A percentile compares a stretch with the other conserved stretches of the same genome.
Evolutionary conservation across 805 yeast species (phyloP).

Genomic region (Yarrowia alimentaria): DNA sequence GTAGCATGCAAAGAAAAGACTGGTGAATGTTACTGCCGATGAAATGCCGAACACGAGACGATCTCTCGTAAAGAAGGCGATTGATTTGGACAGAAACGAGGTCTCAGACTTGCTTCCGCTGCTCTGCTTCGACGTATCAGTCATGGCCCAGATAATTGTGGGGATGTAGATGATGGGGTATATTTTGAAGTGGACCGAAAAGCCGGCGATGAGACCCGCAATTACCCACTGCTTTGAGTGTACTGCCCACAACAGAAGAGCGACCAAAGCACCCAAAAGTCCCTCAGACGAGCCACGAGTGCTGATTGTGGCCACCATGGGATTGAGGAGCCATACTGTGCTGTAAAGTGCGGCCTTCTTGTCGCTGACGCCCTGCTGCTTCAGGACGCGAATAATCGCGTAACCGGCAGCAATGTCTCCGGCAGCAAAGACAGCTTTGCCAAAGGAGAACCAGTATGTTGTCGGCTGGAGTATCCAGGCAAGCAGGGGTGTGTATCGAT

Average conservation of each 20-base stretch:
- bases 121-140: constrained; percentile 31
- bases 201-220: constrained; percentile 56
- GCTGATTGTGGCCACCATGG: constrained; percentile 90
- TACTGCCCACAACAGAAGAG: constrained; percentile 51
- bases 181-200: constrained; percentile 83
- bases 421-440: constrained; percentile 71
- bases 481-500: constrained; percentile 86
- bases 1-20: constrained; percentile 62
- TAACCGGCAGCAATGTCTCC: constrained; percentile 82
- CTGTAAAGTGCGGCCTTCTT: constrained; percentile 46
- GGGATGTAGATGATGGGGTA: constrained; percentile 91
- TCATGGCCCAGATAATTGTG: constrained; percentile 53
- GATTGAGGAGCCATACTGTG: constrained; percentile 83
- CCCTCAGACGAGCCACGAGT: constrained; percentile 95
- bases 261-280: constrained; percentile 71
- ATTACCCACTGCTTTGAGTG: constrained; percentile 45
- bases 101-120: constrained; percentile 29
- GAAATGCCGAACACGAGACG: constrained; percentile 47
- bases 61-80: constrained; percentile 42
- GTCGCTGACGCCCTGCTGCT: constrained; percentile 37
- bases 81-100: too few species aligned
- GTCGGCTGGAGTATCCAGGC: constrained; percentile 83
- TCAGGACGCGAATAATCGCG: constrained; percentile 49
- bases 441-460: constrained; percentile 53
- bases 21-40: constrained; percentile 46